A percentile compares a stretch with the other conserved stretches of the same genome.
Conservation (phyloP, 306 rosid genomes). For the Ormosia emarginata region DNA sequence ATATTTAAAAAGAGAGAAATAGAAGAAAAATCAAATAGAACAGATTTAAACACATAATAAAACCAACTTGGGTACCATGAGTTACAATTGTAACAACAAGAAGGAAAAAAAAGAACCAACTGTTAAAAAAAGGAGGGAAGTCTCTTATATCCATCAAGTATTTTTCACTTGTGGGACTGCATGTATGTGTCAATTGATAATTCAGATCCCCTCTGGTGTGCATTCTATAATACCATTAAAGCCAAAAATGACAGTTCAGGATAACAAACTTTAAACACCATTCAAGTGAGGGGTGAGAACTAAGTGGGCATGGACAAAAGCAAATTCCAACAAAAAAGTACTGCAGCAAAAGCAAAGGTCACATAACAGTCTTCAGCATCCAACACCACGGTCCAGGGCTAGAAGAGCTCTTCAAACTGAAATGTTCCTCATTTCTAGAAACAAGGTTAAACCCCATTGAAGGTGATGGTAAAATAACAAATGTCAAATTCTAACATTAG, state of each 20-base stretch:
- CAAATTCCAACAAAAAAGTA: background rate
- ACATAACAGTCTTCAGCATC: too few species aligned
- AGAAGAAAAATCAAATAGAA: background rate
- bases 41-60: background rate
- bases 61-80: background rate
- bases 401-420: background rate
- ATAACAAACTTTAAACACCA: background rate
- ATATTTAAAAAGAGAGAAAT: background rate
- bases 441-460: background rate
- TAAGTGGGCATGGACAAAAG: background rate
- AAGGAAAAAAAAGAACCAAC: background rate
- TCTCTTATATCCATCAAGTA: background rate
- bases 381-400: too few species aligned
- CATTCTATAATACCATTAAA: background rate
- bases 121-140: background rate
- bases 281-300: background rate
- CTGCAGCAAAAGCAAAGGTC: background rate
- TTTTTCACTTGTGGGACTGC: background rate
- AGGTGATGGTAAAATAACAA: background rate
- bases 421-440: background rate
- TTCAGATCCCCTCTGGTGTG: background rate
- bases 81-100: background rate
- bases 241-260: background rate
- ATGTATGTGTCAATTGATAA: too few species aligned
- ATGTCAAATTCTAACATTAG: background rate